phyloP scores from a whole-genome alignment of 352 stramenopile genomes.

The Blastocystis sp. region DNA sequence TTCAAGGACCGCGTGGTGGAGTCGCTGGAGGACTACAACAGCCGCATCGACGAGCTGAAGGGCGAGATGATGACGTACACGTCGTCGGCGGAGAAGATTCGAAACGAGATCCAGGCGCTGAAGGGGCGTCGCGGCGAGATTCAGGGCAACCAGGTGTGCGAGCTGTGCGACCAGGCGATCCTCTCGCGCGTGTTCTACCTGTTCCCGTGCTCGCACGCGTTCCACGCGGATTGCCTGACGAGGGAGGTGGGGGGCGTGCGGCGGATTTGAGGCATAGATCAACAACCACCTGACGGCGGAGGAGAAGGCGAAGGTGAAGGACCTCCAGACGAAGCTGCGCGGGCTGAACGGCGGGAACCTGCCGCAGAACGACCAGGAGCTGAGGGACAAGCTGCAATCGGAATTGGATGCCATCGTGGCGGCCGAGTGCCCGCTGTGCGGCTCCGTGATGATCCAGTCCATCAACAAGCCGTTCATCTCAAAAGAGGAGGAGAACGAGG shows the following conservation, averaged over 20 bases:
- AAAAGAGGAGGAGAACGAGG: conserved; percentile 82
- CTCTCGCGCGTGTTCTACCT: conserved; percentile 89
- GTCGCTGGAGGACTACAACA: conserved; percentile 87
- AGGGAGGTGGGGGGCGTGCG: conserved; percentile 86
- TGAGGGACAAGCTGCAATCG: conserved; percentile 87
- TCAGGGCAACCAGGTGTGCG: conserved; percentile 86
- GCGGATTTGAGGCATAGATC: conserved; percentile 84
- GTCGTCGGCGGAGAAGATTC: conserved; percentile 86
- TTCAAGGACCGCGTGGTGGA: conserved; percentile 93
- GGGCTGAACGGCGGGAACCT: conserved; percentile 78
- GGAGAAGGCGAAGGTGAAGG: conserved; percentile 79
- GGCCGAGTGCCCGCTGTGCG: conserved; percentile 90
- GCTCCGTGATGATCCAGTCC: conserved; percentile 92
- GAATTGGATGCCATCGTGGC: conserved; percentile 91
- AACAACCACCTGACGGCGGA: conserved; percentile 82
- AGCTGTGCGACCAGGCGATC: conserved; percentile 86
- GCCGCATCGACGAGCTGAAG: conserved; percentile 88
- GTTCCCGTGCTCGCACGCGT: conserved; percentile 90
- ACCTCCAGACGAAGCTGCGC: conserved; percentile 86
- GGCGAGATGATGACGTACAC: conserved; percentile 90
- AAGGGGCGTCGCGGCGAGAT: conserved; percentile 85
- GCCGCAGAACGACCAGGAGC: conserved; percentile 80
- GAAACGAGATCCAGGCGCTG: conserved; percentile 85
- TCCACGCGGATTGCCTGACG: conserved; percentile 86
- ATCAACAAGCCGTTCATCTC: conserved; percentile 89